Conservation (phyloP, 345 rosid genomes). For the Bruguiera parviflora region DNA sequence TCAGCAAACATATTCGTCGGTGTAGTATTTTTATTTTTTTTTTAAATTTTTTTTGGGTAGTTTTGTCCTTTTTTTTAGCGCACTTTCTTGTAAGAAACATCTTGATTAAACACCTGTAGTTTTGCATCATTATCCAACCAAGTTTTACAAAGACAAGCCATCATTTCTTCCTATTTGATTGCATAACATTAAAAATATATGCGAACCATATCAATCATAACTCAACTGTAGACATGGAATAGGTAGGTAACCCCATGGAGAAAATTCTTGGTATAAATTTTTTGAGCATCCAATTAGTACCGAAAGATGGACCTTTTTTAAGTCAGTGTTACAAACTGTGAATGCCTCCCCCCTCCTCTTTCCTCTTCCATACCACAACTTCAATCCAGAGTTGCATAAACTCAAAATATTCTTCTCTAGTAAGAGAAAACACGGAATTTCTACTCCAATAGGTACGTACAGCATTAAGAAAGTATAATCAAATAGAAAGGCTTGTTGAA, state of each 20-base stretch:
- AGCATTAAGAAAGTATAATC: no score
- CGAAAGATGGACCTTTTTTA: not conserved
- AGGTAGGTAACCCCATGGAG: not conserved
- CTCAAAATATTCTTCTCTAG: not conserved
- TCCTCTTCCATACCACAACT: not conserved
- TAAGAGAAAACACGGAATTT: no score
- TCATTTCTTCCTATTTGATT: not conserved
- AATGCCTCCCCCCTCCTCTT: not conserved
- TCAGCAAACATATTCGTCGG: no score
- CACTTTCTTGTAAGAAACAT: not conserved
- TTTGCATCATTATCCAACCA: not conserved
- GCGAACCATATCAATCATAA: not conserved
- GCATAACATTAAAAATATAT: not conserved
- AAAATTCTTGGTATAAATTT: slow-evolving; percentile 12
- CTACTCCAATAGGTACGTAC: no score
- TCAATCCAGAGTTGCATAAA: no score
- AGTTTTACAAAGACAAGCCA: not conserved
- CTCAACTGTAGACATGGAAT: not conserved
- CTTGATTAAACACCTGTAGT: not conserved
- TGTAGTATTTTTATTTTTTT: no score
- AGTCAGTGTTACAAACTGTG: not conserved
- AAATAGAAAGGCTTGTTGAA: not conserved
- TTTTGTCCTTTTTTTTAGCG: not conserved
- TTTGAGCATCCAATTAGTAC: slow-evolving; percentile 11
- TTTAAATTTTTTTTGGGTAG: no score